Percentiles rank a stretch among this genome's conserved stretches.
Conservation (phyloP, 2,329 filamentous ascomycete genomes). For the Aspergillus costaricaensis region DNA sequence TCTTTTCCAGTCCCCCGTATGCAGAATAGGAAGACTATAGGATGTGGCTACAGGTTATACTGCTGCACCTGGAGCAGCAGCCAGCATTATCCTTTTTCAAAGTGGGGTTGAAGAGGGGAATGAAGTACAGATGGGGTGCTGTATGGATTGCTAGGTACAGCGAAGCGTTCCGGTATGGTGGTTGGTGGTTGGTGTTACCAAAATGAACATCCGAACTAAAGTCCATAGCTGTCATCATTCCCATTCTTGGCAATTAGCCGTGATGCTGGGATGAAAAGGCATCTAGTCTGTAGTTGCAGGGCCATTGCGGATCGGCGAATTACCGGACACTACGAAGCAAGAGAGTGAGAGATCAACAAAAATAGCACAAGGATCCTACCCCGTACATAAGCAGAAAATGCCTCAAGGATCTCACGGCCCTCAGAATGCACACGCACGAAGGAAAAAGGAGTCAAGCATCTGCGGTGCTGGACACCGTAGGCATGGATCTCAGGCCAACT, state of each 20-base stretch:
- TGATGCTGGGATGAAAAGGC: neutral
- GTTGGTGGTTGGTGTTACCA: neutral
- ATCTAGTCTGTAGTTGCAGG: neutral
- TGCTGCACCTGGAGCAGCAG: neutral
- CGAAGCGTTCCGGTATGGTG: neutral
- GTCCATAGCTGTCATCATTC: neutral
- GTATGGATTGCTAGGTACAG: neutral
- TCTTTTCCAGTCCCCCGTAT: neutral
- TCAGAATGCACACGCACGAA: neutral
- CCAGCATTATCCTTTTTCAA: neutral
- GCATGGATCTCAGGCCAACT: neutral
- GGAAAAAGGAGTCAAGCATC: neutral
- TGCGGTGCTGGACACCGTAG: neutral
- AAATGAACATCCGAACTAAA: neutral
- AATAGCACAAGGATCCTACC: neutral
- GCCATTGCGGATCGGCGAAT: neutral
- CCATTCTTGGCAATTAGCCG: neutral
- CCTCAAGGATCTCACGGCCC: neutral
- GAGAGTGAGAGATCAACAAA: neutral
- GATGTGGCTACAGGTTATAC: neutral
- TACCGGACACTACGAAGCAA: neutral
- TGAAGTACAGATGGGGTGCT: neutral
- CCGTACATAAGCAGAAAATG: neutral
- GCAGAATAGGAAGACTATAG: neutral
- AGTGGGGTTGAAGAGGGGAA: neutral